Conservation (phyloP, 345 rosid species). For the Erucastrum elatum region DNA sequence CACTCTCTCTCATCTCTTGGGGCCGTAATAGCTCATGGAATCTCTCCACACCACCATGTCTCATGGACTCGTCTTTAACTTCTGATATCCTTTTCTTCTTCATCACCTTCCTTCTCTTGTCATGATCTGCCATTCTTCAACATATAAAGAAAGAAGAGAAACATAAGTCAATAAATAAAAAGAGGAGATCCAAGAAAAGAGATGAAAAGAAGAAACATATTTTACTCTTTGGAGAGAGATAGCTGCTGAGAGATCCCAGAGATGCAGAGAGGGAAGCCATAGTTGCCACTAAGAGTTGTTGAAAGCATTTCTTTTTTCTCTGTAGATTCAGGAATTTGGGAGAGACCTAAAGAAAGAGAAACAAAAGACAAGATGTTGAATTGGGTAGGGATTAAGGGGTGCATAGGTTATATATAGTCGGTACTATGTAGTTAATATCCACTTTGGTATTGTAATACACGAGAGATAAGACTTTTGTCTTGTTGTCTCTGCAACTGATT, state of each 20-base stretch:
- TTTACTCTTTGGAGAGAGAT: slow-evolving; percentile 49
- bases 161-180: not conserved
- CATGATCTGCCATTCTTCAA: slow-evolving; percentile 61
- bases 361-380: slow-evolving; percentile 21
- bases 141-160: not conserved
- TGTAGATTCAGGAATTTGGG: slow-evolving; percentile 1
- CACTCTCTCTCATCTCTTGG: slow-evolving; percentile 27
- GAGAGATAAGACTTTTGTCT: slow-evolving; percentile 9
- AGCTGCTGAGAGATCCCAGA: slow-evolving; percentile 42
- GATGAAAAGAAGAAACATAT: not conserved
- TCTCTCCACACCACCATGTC: slow-evolving; percentile 26
- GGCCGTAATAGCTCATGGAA: slow-evolving; percentile 17
- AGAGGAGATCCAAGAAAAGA: not conserved
- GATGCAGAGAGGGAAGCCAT: slow-evolving; percentile 58
- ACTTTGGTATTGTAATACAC: not conserved
- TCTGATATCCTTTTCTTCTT: slow-evolving; percentile 45
- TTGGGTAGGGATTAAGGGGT: slow-evolving; percentile 5
- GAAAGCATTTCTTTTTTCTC: slow-evolving; percentile 41
- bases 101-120: slow-evolving; percentile 50
- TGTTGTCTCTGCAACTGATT: slow-evolving; percentile 19
- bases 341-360: not conserved
- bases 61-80: slow-evolving; percentile 12
- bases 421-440: slow-evolving; percentile 27
- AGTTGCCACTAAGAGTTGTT: slow-evolving; percentile 47
- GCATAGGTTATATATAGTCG: slow-evolving; percentile 20